A percentile compares a stretch with the other conserved stretches of the same genome.
Evolutionary conservation across 75 land plant species (phyloP).

Genomic region (Azolla pinnata): DNA sequence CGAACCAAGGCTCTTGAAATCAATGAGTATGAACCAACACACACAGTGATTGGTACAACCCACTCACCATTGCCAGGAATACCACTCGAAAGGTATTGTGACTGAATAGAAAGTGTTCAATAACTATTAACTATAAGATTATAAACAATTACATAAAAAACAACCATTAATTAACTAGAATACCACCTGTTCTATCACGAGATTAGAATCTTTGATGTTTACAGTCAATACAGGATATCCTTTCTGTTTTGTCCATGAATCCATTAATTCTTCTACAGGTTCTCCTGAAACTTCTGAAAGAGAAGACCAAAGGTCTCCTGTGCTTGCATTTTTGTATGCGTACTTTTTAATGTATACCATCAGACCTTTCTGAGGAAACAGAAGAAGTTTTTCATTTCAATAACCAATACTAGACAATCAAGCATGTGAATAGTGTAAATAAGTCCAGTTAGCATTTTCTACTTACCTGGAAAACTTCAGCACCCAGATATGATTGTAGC

Average conservation of each 20-base stretch:
- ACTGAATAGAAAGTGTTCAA: slow-evolving; percentile 55
- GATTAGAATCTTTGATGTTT: slow-evolving; percentile 30
- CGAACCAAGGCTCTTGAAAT: slow-evolving; percentile 34
- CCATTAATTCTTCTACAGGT: slow-evolving; percentile 77
- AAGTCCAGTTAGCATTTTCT: no score
- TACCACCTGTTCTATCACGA: slow-evolving; percentile 76
- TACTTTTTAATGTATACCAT: slow-evolving; percentile 72
- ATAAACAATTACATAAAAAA: no score
- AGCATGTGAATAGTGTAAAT: neutral
- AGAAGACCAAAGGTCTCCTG: slow-evolving; percentile 87
- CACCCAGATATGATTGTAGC: slow-evolving; percentile 84
- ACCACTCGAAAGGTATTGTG: slow-evolving; percentile 72
- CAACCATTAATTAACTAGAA: no score
- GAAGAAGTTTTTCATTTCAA: neutral
- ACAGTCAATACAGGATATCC: slow-evolving; percentile 89
- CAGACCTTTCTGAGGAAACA: slow-evolving; percentile 51
- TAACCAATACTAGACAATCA: neutral
- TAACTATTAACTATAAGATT: no score
- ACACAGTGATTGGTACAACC: slow-evolving; percentile 86
- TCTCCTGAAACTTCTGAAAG: slow-evolving; percentile 75
- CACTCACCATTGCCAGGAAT: slow-evolving; percentile 68
- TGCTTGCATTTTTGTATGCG: slow-evolving; percentile 82
- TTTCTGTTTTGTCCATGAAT: slow-evolving; percentile 90
- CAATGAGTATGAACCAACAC: slow-evolving; percentile 49
- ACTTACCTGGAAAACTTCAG: slow-evolving; percentile 75